Percentiles rank a stretch among this genome's conserved stretches.
phyloP scores from a whole-genome alignment of 164 flowering plant genomes.

The Brasenia schreberi region DNA sequence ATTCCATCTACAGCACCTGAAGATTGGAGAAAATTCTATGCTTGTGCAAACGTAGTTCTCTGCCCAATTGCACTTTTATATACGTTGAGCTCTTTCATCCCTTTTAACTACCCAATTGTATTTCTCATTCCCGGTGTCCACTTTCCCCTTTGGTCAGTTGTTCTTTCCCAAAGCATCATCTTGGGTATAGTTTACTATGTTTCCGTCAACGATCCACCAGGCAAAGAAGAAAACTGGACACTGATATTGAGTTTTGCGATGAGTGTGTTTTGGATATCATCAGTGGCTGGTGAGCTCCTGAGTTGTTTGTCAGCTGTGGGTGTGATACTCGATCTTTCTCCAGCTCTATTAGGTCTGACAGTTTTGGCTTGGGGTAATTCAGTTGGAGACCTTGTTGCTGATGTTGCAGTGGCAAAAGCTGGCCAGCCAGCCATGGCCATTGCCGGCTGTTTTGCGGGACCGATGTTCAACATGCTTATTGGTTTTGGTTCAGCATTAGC shows the following conservation, averaged over 20 bases:
- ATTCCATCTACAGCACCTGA: slow-evolving; percentile 66
- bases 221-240: slow-evolving; percentile 44
- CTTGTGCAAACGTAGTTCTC: slow-evolving; percentile 66
- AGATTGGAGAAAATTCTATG: slow-evolving; percentile 77
- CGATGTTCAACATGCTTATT: slow-evolving; percentile 98
- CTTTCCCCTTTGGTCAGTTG: slow-evolving; percentile 82
- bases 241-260: slow-evolving; percentile 66
- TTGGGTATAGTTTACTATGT: slow-evolving; percentile 58
- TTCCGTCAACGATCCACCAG: slow-evolving; percentile 72
- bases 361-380: slow-evolving; percentile 99
- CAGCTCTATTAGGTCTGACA: slow-evolving; percentile 83
- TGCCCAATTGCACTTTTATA: slow-evolving; percentile 78
- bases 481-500: slow-evolving; percentile 89
- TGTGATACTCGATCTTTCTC: slow-evolving; percentile 52
- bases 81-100: slow-evolving; percentile 65
- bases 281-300: slow-evolving; percentile 82
- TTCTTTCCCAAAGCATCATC: slow-evolving; percentile 49
- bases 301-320: slow-evolving; percentile 79
- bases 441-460: slow-evolving; percentile 99
- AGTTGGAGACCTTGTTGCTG: slow-evolving; percentile 97
- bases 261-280: slow-evolving; percentile 99
- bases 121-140: slow-evolving; percentile 57
- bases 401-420: slow-evolving; percentile 92
- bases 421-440: slow-evolving; percentile 98
- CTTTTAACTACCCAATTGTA: slow-evolving; percentile 50